Percentiles rank a stretch among this genome's conserved stretches.
Evolutionary conservation across 1,284 basidiomycete genomes (phyloP).

Genomic region (Sporisorium exsertum): DNA sequence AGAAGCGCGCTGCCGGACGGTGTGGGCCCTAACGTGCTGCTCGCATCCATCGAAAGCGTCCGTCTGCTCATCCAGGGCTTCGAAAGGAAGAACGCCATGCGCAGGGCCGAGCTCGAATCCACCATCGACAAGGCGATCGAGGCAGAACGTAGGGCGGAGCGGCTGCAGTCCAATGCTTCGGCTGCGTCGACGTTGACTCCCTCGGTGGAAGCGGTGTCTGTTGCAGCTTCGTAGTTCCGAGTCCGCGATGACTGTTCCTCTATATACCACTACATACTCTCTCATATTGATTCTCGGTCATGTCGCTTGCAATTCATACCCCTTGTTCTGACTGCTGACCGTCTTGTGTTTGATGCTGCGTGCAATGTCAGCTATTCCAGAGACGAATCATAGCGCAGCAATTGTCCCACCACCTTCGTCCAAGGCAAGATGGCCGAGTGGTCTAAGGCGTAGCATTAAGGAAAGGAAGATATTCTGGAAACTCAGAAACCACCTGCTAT

Average conservation of each 20-base stretch:
- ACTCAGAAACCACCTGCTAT: slow-evolving; percentile 46
- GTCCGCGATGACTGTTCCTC: background rate
- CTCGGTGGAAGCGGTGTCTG: slow-evolving; percentile 1
- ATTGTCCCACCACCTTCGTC: background rate
- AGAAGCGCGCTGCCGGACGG: slow-evolving; percentile 10
- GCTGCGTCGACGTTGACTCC: background rate
- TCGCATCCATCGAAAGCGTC: slow-evolving; percentile 51
- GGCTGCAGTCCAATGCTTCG: slow-evolving; percentile 16
- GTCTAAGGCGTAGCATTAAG: slow-evolving; percentile 61
- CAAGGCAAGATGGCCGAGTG: slow-evolving; percentile 56
- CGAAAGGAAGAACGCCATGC: slow-evolving; percentile 48
- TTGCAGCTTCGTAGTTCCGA: slow-evolving; percentile 7
- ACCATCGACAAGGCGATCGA: slow-evolving; percentile 40
- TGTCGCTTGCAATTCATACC: slow-evolving; percentile 12
- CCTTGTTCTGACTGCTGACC: background rate
- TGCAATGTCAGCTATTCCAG: too few species aligned
- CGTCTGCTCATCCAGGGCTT: slow-evolving; percentile 50
- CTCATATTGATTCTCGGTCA: too few species aligned
- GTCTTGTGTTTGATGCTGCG: background rate
- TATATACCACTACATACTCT: too few species aligned
- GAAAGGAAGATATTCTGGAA: slow-evolving; percentile 47
- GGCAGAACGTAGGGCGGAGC: slow-evolving; percentile 39
- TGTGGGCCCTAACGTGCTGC: slow-evolving; percentile 34
- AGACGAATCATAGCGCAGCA: background rate
- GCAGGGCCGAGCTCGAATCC: slow-evolving; percentile 45